Percentiles rank a stretch among this genome's conserved stretches.
These are phyloP conservation scores for Lentinula lateritia DNA, from an alignment of 768 basidiomycete species.

Conservation along the genomic window DNA sequence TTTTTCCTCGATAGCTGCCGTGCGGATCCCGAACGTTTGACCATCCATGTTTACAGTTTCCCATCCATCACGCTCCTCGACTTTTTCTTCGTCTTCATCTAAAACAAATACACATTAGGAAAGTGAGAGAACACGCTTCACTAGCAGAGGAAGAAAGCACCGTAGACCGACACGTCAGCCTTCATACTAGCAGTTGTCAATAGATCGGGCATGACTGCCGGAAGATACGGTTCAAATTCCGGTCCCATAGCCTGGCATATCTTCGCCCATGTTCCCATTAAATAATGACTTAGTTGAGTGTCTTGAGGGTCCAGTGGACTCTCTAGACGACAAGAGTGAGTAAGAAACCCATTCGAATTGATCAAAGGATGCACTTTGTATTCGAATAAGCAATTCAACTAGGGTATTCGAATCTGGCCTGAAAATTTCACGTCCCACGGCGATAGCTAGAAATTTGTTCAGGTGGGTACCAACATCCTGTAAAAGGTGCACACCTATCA, in stretches of 20 bases:
- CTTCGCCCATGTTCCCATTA: slow-evolving; percentile 87
- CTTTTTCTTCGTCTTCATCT: slow-evolving; percentile 53
- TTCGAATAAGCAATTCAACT: slow-evolving; percentile 65
- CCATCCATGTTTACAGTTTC: slow-evolving; percentile 77
- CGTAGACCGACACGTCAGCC: slow-evolving; percentile 70
- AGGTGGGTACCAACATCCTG: background rate
- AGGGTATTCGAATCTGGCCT: slow-evolving; percentile 67
- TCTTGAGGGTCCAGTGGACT: slow-evolving; percentile 66
- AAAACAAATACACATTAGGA: slow-evolving; percentile 1
- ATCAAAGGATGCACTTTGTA: slow-evolving; percentile 57
- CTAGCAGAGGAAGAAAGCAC: slow-evolving; percentile 27
- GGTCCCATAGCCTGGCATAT: slow-evolving; percentile 79
- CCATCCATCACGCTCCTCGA: slow-evolving; percentile 67
- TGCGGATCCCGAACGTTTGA: slow-evolving; percentile 70
- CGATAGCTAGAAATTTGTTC: slow-evolving; percentile 52
- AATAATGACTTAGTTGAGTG: slow-evolving; percentile 65
- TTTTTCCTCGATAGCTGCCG: slow-evolving; percentile 80
- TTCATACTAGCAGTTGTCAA: slow-evolving; percentile 74
- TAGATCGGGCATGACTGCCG: slow-evolving; percentile 77
- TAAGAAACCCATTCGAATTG: background rate
- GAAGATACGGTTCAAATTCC: slow-evolving; percentile 84
- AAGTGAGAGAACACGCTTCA: background rate
- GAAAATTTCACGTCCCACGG: slow-evolving; percentile 79
- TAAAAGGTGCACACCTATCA: slow-evolving; percentile 56
- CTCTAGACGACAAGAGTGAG: slow-evolving; percentile 32